Base-by-base conservation (phyloP, 2,329 filamentous ascomycete genomes). In the Paracoccidioides brasiliensis region DNA sequence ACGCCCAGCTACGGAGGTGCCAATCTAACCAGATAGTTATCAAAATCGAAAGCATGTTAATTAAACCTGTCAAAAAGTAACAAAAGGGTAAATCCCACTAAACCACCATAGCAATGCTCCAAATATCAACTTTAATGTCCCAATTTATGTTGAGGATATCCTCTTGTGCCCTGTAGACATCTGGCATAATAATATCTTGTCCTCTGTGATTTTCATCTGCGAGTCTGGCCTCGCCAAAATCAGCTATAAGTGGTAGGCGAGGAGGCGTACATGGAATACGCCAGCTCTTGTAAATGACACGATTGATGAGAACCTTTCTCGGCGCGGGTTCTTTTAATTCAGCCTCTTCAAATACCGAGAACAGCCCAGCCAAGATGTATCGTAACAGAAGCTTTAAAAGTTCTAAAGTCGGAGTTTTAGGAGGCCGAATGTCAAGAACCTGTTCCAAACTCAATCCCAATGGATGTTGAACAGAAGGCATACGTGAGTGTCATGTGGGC, bases 401-500 rank as follows among this genome's bases (percentile, higher is more conserved):
- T 1, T 60, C 56, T 44, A 54, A 33, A 1, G 43, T 56, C 4
- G 57, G 50, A 41, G 32, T 35, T 12, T 43, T 30, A 10, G 46
- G 52, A 12, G 4, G 45, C 28, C 53, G 52, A 15, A 59, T 30
- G 28, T 57, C 56, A 48, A 60, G 54, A 6, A 60, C 30, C 46
- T 58, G 58, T 5, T 49, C 32, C 14, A 58, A 33, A 15, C 52
- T 60, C 28, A 60, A 45, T 15, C 58, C 58, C 15, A 60, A 43
- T 5, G 55, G 53, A 10, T 60, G 38, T 9, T 60, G 55, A n/a
- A 60, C 56, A 28, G n/a, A n/a, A 60, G 56, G 52, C 59, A 59
- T 35, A 44, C 37, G 56, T 59, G 56, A 1, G 40, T 53, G 8
- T 41, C 52, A 38, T 46, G 54, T 7, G 60, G 59, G 10, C 61